Percentiles rank a stretch among this genome's conserved stretches.
Evolutionary conservation across 2,329 filamentous ascomycete genomes (phyloP).

Genomic region (Hirsutella minnesotensis): DNA sequence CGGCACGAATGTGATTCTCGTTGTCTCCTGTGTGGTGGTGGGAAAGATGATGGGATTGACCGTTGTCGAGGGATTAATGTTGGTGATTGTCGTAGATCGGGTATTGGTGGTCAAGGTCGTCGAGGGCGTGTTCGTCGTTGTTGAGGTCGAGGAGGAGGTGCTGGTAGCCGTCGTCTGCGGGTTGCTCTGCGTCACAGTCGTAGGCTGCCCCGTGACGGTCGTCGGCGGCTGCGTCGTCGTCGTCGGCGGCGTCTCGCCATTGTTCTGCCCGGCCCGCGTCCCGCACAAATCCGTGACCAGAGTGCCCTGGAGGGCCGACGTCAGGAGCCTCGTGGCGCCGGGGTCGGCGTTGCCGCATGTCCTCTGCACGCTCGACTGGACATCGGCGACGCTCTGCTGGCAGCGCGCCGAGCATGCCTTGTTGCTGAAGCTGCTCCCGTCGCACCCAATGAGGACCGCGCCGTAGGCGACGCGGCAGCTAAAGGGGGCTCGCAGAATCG

Average conservation of each 20-base stretch:
- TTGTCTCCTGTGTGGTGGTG: not conserved
- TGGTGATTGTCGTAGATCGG: too few species aligned
- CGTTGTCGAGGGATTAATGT: too few species aligned
- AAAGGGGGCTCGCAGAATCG: constrained; percentile 23
- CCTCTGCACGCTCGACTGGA: constrained; percentile 16
- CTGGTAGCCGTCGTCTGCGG: too few species aligned
- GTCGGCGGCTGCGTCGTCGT: too few species aligned
- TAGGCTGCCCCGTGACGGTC: too few species aligned
- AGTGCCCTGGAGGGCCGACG: constrained; percentile 22
- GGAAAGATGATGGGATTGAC: too few species aligned
- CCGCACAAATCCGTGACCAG: constrained; percentile 25
- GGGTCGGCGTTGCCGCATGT: constrained; percentile 14
- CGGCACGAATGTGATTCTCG: not conserved
- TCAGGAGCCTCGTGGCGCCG: constrained; percentile 20
- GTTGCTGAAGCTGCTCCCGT: constrained; percentile 21
- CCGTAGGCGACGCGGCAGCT: constrained; percentile 30
- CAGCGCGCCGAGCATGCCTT: constrained; percentile 26
- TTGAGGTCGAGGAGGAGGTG: not conserved
- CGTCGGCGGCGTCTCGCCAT: too few species aligned
- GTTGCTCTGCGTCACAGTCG: too few species aligned
- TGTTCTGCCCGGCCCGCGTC: not conserved
- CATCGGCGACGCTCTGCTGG: constrained; percentile 13
- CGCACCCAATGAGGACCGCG: constrained; percentile 25
- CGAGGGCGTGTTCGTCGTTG: not conserved
- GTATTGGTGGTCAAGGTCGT: not conserved